A percentile compares a stretch with the other conserved stretches of the same genome.
Evolutionary conservation across 2,329 filamentous ascomycete species (phyloP).

Genomic region (Hypoxylon sp.): DNA sequence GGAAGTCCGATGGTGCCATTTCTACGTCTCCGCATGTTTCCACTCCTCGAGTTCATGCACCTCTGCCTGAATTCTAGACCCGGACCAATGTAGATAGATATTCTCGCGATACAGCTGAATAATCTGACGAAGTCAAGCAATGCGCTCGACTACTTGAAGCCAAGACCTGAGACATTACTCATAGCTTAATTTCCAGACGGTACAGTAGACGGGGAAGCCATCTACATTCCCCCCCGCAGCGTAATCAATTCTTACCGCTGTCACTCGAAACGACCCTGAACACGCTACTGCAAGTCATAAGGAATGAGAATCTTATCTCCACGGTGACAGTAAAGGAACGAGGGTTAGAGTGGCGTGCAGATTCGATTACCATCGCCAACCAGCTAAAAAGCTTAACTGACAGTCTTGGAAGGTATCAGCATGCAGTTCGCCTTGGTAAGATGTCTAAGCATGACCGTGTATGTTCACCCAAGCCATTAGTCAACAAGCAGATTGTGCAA

Average conservation of each 20-base stretch:
- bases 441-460: background rate
- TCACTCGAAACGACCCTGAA: constrained; percentile 7
- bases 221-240: constrained; percentile 1
- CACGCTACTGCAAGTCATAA: constrained; percentile 7
- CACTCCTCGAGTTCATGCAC: background rate
- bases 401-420: background rate
- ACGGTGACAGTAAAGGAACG: background rate
- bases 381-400: too few species aligned
- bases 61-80: background rate
- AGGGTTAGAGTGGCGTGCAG: too few species aligned
- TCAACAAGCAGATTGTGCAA: background rate
- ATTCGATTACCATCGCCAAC: too few species aligned
- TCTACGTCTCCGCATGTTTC: background rate
- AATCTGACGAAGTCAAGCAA: background rate
- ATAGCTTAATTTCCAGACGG: background rate
- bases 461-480: background rate
- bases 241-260: constrained; percentile 14
- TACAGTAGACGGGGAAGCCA: background rate
- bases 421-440: background rate
- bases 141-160: background rate
- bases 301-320: background rate
- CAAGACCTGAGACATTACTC: background rate
- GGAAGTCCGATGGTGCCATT: background rate
- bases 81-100: background rate
- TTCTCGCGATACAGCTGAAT: background rate